Evolutionary conservation across 2,329 filamentous ascomycete species (phyloP), one percentile per base, ranked within the genome.

Genomic region (Fusarium nelsonii): DNA sequence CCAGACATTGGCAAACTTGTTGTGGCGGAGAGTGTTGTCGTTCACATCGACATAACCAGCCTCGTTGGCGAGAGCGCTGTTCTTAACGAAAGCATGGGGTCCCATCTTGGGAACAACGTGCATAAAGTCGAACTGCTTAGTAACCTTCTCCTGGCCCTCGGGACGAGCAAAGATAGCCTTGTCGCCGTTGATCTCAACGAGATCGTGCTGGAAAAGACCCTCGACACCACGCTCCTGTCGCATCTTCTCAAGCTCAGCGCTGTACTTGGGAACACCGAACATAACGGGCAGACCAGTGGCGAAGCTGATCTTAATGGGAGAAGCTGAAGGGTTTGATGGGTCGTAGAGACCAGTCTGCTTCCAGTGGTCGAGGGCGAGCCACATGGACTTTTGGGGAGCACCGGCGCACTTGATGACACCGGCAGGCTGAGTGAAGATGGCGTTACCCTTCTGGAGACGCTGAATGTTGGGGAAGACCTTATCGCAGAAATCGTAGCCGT

Each of bases 251-350:
- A 89, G 81, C 52, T 78, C 80, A 30, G 81, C 82, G 73, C 80
- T 85, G 74, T 89, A 89, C 78, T 89, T 89, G 61, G 86, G 84
- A 37, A 89, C 86, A 44, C 84, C 87, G 57, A 89, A 89, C 87
- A 89, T 89, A 54, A 76, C 77, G 0, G 85, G 84, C 4, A 87
- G 78, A 0, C 82, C 86, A 0, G 87, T 88, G 7, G 86, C 86
- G 63, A 87, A 89, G 67, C 75, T 81, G 62, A 88, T 84, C 23
- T 83, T 79, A 71, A 88, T 83, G 4, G 81, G 72, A 0, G 84
- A 86, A 8, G 50, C 46, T 2, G 79, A 71, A 1, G 79, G 71
- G 52, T 81, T 78, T 55, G 65, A 63, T 2, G 81, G 71, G 55
- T 83, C 74, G 76, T 88, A 88, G 5, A 86, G 74, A 3, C 85